phyloP scores from a whole-genome alignment of 495 filamentous ascomycete species.

The Penicillium salamii region DNA sequence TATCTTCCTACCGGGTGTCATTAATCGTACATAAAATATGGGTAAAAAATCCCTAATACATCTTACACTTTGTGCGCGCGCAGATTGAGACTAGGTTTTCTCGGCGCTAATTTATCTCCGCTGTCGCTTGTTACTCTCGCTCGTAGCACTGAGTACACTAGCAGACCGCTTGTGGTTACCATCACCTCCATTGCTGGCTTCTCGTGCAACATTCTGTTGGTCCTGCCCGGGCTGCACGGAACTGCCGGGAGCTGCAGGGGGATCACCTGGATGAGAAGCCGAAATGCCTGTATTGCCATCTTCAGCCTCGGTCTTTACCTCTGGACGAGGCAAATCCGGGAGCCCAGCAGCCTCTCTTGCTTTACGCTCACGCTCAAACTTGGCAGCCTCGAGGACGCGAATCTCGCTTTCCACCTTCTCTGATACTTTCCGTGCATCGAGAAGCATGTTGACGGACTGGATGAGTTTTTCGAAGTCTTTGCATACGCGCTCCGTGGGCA shows the following conservation, averaged over 20 bases:
- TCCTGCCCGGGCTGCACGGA: background rate
- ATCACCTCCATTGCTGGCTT: conserved; percentile 22
- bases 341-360: conserved; percentile 18
- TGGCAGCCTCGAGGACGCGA: conserved; percentile 61
- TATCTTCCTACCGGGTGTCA: conserved; percentile 20
- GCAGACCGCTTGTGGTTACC: conserved; percentile 66
- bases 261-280: conserved; percentile 13
- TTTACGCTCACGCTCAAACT: conserved; percentile 57
- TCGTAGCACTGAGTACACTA: conserved; percentile 66
- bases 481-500: conserved; percentile 81
- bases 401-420: conserved; percentile 89
- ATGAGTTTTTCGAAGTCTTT: conserved; percentile 81
- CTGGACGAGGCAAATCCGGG: conserved; percentile 22
- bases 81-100: conserved; percentile 6
- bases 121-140: conserved; percentile 68
- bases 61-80: conserved; percentile 7
- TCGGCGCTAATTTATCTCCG: conserved; percentile 54
- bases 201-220: conserved; percentile 19
- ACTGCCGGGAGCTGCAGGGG: background rate
- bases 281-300: conserved; percentile 21
- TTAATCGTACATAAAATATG: conserved; percentile 43
- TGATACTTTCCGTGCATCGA: conserved; percentile 77
- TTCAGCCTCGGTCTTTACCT: conserved; percentile 39
- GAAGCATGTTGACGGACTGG: conserved; percentile 64
- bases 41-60: conserved; percentile 11